Evolutionary conservation across 805 yeast genomes (phyloP).

Genomic region (Yamadazyma takamatsuzukensis): DNA sequence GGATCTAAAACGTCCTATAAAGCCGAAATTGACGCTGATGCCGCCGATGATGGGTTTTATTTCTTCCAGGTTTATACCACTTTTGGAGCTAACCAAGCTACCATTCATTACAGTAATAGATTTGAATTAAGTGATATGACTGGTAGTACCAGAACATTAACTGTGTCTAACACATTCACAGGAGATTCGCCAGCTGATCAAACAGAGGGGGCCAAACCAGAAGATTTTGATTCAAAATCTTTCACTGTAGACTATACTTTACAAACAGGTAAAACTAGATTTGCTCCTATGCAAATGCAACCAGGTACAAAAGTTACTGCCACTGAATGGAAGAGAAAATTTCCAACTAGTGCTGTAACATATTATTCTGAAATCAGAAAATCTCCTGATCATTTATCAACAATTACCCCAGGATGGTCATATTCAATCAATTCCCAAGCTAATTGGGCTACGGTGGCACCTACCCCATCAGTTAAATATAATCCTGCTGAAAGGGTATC

Average conservation of each 20-base stretch:
- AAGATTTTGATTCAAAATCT: conserved; percentile 37
- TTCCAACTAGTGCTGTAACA: conserved; percentile 60
- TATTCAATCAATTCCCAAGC: conserved; percentile 59
- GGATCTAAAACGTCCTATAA: conserved; percentile 25
- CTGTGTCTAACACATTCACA: conserved; percentile 29
- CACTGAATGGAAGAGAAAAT: conserved; percentile 61
- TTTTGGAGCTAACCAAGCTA: conserved; percentile 25
- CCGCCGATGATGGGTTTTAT: conserved; percentile 63
- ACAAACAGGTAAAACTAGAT: conserved; percentile 77
- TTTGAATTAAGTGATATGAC: conserved; percentile 68
- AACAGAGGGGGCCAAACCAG: conserved; percentile 17
- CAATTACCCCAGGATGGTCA: conserved; percentile 83
- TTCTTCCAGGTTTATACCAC: conserved; percentile 65
- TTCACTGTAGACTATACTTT: conserved; percentile 66
- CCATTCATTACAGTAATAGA: conserved; percentile 66
- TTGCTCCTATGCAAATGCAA: conserved; percentile 91
- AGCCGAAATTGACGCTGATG: conserved; percentile 39
- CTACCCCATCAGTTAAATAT: conserved; percentile 62
- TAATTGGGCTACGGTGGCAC: conserved; percentile 72
- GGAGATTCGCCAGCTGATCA: conserved; percentile 38
- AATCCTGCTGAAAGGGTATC: conserved; percentile 54
- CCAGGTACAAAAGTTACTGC: conserved; percentile 70
- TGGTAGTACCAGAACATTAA: conserved; percentile 55
- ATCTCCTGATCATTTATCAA: conserved; percentile 51
- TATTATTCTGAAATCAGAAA: conserved; percentile 42